Evolutionary conservation across 352 stramenopile species (phyloP), one percentile per base, ranked within the genome.

Genomic region (Phytophthora ramorum): DNA sequence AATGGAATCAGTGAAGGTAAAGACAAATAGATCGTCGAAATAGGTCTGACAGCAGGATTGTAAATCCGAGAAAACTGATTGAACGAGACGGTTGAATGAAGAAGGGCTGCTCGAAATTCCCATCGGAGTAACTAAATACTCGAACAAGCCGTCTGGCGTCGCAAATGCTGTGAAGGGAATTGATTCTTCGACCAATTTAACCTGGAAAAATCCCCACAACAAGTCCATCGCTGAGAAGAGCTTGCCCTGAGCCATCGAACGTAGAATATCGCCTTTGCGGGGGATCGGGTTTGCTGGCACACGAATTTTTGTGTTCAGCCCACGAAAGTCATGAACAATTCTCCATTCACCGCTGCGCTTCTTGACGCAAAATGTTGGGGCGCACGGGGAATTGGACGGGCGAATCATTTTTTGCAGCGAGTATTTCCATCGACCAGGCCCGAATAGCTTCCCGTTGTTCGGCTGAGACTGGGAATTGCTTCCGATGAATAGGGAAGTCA

Each of bases 81-180:
- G 45, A 1, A 64, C 45, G 7, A 57, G 22, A 4, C 46, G 46
- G 16, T 66, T 55, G 7, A 60, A 60, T 3, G 14, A 52, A 0
- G 58, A 58, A 10, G 58, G 48, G 7, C 58, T 60, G 14, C 58
- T 47, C 5, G 58, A 48, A 5, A 66, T 13, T 4, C 58, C 58
- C 58, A 60, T 59, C 10, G 38, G 47, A 1, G 58, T 59, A 13
- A 54, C 47, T 5, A 66, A 10, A 12, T 66, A 59, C 20, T 66
- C 49, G 22, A 48, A 58, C 7, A 66, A 20, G 1, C 58, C 48
- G n/a, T 54, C 48, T 16, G 58, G 48, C 0, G 49, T 54, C 3
- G 58, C 26, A 37, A 58, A 58, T 6, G 45, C 45, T 28, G 57
- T 65, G 19, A 30, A 65, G 7, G 49, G 58, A 4, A 66, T 59